Conservation (phyloP, 1,284 basidiomycete species). For the Laetiporus sulphureus region DNA sequence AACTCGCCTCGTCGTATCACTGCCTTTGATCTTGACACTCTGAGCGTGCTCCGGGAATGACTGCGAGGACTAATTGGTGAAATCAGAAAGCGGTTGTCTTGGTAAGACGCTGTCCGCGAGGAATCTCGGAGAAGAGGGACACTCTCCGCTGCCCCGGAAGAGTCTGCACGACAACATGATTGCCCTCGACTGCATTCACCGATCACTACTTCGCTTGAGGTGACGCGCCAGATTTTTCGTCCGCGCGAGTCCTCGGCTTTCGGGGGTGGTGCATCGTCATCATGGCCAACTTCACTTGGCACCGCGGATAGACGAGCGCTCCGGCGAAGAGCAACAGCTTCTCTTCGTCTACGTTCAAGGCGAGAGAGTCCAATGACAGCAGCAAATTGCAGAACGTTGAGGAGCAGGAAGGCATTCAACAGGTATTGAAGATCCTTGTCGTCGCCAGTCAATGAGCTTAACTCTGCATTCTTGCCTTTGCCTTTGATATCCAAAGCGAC, state of each 20-base stretch:
- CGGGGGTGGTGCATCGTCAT: constrained; percentile 5
- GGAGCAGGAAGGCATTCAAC: constrained; percentile 48
- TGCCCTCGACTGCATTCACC: constrained; percentile 5
- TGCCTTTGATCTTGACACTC: constrained; percentile 24
- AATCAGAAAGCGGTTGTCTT: constrained; percentile 20
- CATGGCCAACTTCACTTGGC: constrained; percentile 11
- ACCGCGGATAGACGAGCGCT: constrained; percentile 13
- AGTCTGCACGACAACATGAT: constrained; percentile 11
- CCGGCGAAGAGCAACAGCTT: constrained; percentile 14
- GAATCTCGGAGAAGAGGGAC: constrained; percentile 19
- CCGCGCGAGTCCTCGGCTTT: constrained; percentile 4
- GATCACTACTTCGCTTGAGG: neutral
- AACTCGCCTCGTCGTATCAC: constrained; percentile 45
- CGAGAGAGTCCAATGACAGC: constrained; percentile 41
- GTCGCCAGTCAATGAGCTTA: constrained; percentile 7
- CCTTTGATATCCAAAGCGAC: constrained; percentile 47
- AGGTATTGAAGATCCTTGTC: constrained; percentile 40
- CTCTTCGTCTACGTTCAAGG: constrained; percentile 35
- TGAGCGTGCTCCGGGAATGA: constrained; percentile 9
- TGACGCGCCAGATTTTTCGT: constrained; percentile 2
- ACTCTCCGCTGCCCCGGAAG: constrained; percentile 18
- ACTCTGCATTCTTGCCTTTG: constrained; percentile 22
- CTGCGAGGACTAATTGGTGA: constrained; percentile 11
- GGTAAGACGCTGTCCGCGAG: constrained; percentile 16
- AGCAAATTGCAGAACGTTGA: constrained; percentile 58